These are phyloP conservation scores for Tetracentron sinense DNA, from an alignment of 164 flowering plant species.

Conservation along the genomic window DNA sequence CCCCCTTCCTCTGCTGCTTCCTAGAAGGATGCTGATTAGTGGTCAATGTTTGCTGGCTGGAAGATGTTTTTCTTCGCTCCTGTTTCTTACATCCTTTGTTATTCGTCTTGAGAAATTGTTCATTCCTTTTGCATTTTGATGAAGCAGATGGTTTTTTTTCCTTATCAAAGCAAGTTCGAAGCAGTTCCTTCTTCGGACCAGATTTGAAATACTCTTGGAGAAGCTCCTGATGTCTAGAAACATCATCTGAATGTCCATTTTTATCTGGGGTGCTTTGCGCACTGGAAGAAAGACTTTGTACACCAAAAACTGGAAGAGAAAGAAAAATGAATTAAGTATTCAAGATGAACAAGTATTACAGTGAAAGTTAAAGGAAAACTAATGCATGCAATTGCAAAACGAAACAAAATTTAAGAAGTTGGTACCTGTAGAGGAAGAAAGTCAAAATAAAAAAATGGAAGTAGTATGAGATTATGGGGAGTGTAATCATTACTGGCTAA, in stretches of 20 bases:
- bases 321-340: not conserved
- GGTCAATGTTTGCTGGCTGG: conserved; percentile 17
- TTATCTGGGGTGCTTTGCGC: conserved; percentile 70
- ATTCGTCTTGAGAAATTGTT: conserved; percentile 37
- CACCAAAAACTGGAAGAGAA: conserved; percentile 41
- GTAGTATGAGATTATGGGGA: too few species aligned
- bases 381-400: not conserved
- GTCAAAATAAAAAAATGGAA: not conserved
- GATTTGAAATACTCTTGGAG: conserved; percentile 51
- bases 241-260: conserved; percentile 49
- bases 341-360: not conserved
- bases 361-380: not conserved
- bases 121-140: conserved; percentile 49
- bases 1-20: conserved; percentile 77
- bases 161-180: conserved; percentile 39
- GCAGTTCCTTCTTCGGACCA: conserved; percentile 50
- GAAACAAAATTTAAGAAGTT: not conserved
- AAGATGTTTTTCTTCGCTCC: conserved; percentile 48
- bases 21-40: conserved; percentile 35
- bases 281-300: conserved; percentile 57
- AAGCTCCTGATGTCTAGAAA: conserved; percentile 52
- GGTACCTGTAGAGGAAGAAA: not conserved
- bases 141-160: conserved; percentile 44
- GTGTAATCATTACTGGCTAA: too few species aligned
- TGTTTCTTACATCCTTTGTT: conserved; percentile 54